Base-by-base conservation (phyloP, 306 rosid species). In the Rosa multiflora region DNA sequence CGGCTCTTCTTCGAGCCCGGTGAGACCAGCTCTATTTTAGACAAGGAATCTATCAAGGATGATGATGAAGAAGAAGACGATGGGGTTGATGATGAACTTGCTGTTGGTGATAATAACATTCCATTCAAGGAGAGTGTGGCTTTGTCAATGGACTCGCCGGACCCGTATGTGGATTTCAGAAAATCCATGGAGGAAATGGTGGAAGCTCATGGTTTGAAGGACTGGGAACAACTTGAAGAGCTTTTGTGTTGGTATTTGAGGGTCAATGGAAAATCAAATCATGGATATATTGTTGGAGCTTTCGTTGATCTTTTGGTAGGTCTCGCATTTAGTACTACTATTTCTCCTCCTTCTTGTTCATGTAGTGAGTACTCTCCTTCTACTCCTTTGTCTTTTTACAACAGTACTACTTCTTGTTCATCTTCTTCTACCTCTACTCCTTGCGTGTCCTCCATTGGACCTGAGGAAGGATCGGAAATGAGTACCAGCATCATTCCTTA, bases 101-200 rank as follows among this genome's bases (percentile, higher is more conserved):
- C 18, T 13, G 20, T 0, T 5, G 48, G 14, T 70, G 37, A 39
- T 18, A 11, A 47, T 21, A 23, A 56, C n/a, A 49, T 85, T 6
- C 89, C 93, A 0, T 90, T 87, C 80, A 78, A 85, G 42, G 88
- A 88, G 59, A 89, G 93, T 12, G 75, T 91, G 52, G 86, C 55
- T 0, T 0, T 89, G 42, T 67, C 89, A 0, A 39, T 89, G 86
- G 95, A 89, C 18, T 94, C 99, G 0, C 49, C 26, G 3, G 82
- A 94, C 71, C 99, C 99, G 46, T 77, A 56, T 51, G 78, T 74
- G 59, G 99, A 94, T 73, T 94, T 94, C 79, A 88, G 88, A 20
- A 78, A 77, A 6, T 92, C 99, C 0, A 92, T 94, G 92, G 93
- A 85, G 82, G 99, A 92, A 63, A 94, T 94, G 95, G 95, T 91